Conservation (phyloP, 345 rosid species). For the Hirschfeldia incana region DNA sequence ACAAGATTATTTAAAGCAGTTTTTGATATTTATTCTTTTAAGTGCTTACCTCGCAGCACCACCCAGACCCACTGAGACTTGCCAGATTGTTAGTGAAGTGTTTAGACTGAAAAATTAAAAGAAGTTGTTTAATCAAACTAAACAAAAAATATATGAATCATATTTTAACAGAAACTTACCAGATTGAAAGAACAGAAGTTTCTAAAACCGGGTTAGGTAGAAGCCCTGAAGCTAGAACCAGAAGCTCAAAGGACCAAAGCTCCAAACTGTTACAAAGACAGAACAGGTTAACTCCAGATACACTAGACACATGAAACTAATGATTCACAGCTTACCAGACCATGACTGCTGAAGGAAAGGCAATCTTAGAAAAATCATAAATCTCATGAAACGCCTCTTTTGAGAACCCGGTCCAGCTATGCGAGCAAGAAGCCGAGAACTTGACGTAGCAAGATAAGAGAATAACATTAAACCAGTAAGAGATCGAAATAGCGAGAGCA, state of each 20-base stretch:
- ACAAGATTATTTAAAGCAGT: too few relatives aligned
- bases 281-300: not conserved
- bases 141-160: too few relatives aligned
- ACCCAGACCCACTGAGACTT: not conserved
- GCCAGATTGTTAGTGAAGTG: not conserved
- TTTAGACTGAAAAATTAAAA: not conserved
- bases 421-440: constrained; percentile 37
- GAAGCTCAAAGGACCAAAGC: constrained; percentile 28
- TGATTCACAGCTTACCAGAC: constrained; percentile 21
- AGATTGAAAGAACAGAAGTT: not conserved
- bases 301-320: not conserved
- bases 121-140: too few relatives aligned
- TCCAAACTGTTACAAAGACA: constrained; percentile 11
- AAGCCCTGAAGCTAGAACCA: not conserved
- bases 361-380: constrained; percentile 16
- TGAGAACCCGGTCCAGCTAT: constrained; percentile 42
- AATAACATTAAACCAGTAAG: constrained; percentile 43
- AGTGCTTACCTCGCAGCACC: not conserved
- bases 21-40: too few relatives aligned
- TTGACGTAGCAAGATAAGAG: constrained; percentile 36
- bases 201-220: not conserved
- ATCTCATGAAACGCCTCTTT: constrained; percentile 26
- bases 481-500: constrained; percentile 48
- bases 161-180: too few relatives aligned
- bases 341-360: constrained; percentile 45